phyloP scores from a whole-genome alignment of 1,139 yeast species.

The Suhomyces maxii region DNA sequence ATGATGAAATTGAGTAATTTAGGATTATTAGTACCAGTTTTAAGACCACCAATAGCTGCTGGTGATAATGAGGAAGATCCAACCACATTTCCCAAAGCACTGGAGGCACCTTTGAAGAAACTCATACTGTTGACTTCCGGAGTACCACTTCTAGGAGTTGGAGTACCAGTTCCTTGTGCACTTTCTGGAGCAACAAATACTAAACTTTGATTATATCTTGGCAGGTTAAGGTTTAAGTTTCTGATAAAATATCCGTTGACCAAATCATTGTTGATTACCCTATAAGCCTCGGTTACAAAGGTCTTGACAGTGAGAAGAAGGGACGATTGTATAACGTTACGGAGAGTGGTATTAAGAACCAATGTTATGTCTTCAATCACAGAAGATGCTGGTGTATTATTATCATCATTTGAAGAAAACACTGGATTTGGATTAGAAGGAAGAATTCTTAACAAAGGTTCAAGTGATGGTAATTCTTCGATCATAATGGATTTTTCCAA shows the following conservation, averaged over 20 bases:
- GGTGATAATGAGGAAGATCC: constrained; percentile 26
- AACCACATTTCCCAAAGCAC: constrained; percentile 49
- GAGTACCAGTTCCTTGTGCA: constrained; percentile 21
- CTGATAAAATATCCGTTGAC: constrained; percentile 45
- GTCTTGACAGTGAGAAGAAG: constrained; percentile 53
- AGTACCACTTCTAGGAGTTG: constrained; percentile 35
- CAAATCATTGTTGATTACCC: constrained; percentile 38
- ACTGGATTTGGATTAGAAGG: constrained; percentile 4
- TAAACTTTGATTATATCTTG: constrained; percentile 48
- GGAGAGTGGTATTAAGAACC: constrained; percentile 64
- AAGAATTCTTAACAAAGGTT: constrained; percentile 25
- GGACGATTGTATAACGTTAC: constrained; percentile 63
- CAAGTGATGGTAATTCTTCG: constrained; percentile 67
- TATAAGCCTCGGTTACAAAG: constrained; percentile 39
- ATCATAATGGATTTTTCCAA: constrained; percentile 78
- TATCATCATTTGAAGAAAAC: constrained; percentile 37
- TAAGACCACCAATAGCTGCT: constrained; percentile 19
- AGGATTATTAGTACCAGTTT: constrained; percentile 25
- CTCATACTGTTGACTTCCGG: constrained; percentile 32
- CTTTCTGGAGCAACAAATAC: constrained; percentile 20
- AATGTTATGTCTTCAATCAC: constrained; percentile 83
- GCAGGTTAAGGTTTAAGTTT: constrained; percentile 57
- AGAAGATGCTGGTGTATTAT: constrained; percentile 72
- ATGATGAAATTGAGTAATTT: constrained; percentile 51
- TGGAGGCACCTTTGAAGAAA: constrained; percentile 48